Evolutionary conservation across 495 filamentous ascomycete species (phyloP), one percentile per base, ranked within the genome.

Genomic region (Penicillium mononematosum): DNA sequence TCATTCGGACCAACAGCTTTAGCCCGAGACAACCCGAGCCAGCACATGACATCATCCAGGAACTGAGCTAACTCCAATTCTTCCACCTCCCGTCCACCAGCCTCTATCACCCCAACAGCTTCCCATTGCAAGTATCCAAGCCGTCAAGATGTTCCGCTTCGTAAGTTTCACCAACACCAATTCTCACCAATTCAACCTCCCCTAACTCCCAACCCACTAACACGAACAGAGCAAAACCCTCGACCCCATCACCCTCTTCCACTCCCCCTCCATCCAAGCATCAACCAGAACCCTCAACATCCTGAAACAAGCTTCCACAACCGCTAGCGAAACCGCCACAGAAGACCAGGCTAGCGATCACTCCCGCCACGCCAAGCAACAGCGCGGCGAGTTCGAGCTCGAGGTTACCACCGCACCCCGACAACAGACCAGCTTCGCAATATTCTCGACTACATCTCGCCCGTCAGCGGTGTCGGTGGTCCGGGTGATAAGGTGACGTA

Each of bases 241-340:
- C 74, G 91, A 98, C 79, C 85, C 96, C 58, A 86, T 98, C 65
- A 96, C 92, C 55, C 87, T 98, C 78, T 98, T 98, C 83, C 93
- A 97, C 82, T 85, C 86, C 61, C 83, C 93, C 24, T 75, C 74
- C 41, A 74, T 80, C 17, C 76, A 84, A 3, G 71, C 84, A 60
- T 96, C 90, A 3, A 78, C 78, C 14, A 83, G 85, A 43, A 83
- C 84, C 31, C 81, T 87, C 22, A 85, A 84, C 25, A 70, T 92
- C 49, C 83, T 98, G 24, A 92, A 93, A 67, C 83, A 89, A 71
- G 76, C 83, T 11, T 86, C 86, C 4, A 81, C 84, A n/a, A 77
- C 77, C 12, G 86, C 88, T 10, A 59, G 77, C 1, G 70, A 80
- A 47, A 69, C 75, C 5, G 82, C 88, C 17, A 85, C 85, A 5